Evolutionary conservation across 2,329 filamentous ascomycete species (phyloP).

Genomic region (Curvularia lunata): DNA sequence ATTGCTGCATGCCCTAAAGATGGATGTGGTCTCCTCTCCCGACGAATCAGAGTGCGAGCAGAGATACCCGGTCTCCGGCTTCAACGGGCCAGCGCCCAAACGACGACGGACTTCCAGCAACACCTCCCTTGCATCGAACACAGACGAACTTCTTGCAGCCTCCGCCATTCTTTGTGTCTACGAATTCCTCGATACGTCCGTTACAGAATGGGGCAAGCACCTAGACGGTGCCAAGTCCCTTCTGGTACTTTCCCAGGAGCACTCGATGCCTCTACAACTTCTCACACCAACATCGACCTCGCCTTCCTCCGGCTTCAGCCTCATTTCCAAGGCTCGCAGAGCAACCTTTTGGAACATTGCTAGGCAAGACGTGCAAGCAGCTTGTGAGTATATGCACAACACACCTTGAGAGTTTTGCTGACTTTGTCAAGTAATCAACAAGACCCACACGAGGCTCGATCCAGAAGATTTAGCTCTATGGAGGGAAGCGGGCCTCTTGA

Average conservation of each 20-base stretch:
- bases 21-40: conserved; percentile 38
- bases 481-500: conserved; percentile 67
- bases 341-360: conserved; percentile 73
- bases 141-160: conserved; percentile 68
- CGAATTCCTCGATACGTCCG: conserved; percentile 70
- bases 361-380: conserved; percentile 68
- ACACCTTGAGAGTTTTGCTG: conserved; percentile 4
- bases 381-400: conserved; percentile 54
- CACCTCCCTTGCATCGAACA: conserved; percentile 50
- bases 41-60: conserved; percentile 40
- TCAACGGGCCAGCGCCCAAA: conserved; percentile 37
- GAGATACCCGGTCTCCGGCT: conserved; percentile 14
- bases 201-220: conserved; percentile 68
- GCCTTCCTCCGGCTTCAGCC: conserved; percentile 33
- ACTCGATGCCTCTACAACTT: conserved; percentile 55
- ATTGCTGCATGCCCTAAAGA: conserved; percentile 47
- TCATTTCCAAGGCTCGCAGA: conserved; percentile 61
- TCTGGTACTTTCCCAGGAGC: conserved; percentile 61
- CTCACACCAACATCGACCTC: conserved; percentile 47
- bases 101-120: conserved; percentile 54
- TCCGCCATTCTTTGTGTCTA: conserved; percentile 72
- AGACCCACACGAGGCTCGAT: conserved; percentile 65
- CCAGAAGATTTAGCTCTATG: conserved; percentile 68
- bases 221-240: conserved; percentile 70
- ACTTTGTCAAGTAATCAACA: conserved; percentile 60